Evolutionary conservation across 2,329 filamentous ascomycete species (phyloP), one percentile per base, ranked within the genome.

Genomic region (Sporothrix inflata): DNA sequence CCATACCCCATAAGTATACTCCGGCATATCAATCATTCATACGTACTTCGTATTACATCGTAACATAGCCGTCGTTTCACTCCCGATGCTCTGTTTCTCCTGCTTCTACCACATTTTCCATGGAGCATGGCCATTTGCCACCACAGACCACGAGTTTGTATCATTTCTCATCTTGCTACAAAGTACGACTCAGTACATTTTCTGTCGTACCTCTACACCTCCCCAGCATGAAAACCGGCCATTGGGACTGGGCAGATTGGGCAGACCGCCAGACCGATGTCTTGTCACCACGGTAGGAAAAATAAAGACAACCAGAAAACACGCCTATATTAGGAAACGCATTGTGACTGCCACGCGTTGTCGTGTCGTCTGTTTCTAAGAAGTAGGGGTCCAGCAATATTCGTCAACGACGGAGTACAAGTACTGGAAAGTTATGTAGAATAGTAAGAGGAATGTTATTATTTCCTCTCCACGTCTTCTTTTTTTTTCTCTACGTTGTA

Each of bases 81-180:
- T 21, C n/a, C n/a, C 57, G 21, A 14, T 14, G 12, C 14, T 9
- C 21, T 40, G 57, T 16, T 55, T 57, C 14, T 34, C n/a, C 5
- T 61, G 9, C 38, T 63, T 65, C 38, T 27, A 38, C 27, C 60
- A 63, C 60, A 45, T 45, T 8, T 42, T 55, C 30, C 47, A 53
- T 16, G 3, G 42, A 27, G 65, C 19, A 53, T 30, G 65, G n/a
- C 47, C 65, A 40, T 8, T 24, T 12, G 1, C 9, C 34, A 30
- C 34, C n/a, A 55, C 66, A 69, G 47, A 42, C 66, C 49, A 55
- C 34, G 49, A 27, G 34, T 69, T 49, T 70, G 21, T 60, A 47
- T 34, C 67, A 38, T 6, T 27, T 70, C 24, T 70, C 38, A 30
- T 47, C 4, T 21, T 21, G 34, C 7, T 11, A 30, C 24, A 30